Conservation (phyloP, 768 basidiomycete genomes). For the Boletus subcaerulescens region DNA sequence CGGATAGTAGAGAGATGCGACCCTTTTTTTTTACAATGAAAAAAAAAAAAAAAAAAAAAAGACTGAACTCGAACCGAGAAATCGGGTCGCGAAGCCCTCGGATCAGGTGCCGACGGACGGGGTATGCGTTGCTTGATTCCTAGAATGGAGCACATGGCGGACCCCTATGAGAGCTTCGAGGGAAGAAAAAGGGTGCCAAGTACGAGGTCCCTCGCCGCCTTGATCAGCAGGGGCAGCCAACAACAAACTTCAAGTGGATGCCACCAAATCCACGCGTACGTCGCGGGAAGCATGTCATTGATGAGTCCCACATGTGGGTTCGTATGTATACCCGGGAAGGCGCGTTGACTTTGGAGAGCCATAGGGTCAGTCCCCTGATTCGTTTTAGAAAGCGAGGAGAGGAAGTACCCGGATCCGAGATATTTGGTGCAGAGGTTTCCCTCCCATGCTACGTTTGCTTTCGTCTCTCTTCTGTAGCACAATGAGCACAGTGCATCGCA, state of each 20-base stretch:
- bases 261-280: not conserved
- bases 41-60: too few relatives aligned
- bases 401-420: conserved; percentile 10
- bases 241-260: not conserved
- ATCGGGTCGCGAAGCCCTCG: conserved; percentile 16
- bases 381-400: conserved; percentile 7
- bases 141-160: not conserved
- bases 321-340: not conserved
- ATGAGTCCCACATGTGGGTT: not conserved
- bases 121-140: conserved; percentile 4
- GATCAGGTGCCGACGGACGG: conserved; percentile 9
- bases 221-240: conserved; percentile 3
- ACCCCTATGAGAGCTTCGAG: not conserved
- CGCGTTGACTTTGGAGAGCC: conserved; percentile 2
- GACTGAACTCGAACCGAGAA: not conserved
- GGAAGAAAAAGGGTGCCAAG: not conserved
- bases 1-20: not conserved
- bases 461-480: not conserved
- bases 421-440: conserved; percentile 1
- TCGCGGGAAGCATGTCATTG: not conserved
- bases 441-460: not conserved
- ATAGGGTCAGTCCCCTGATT: too few relatives aligned
- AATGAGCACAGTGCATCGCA: not conserved
- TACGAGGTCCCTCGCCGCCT: not conserved
- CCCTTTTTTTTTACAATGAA: too few relatives aligned